These are phyloP conservation scores for Malus sylvestris DNA, from an alignment of 306 rosid species.

Conservation along the genomic window DNA sequence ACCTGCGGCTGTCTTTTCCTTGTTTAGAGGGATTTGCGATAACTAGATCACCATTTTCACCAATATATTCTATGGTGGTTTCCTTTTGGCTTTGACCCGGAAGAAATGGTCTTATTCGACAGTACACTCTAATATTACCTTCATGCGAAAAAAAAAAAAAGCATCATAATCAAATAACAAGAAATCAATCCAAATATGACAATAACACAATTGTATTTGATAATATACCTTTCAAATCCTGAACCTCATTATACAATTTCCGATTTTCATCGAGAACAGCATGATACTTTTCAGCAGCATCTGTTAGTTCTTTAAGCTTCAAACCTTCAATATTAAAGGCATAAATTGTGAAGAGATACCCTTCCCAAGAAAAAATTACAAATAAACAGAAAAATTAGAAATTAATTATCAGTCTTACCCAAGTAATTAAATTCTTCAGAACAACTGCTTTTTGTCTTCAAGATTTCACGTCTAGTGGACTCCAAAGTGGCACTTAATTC, in stretches of 20 bases:
- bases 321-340: slow-evolving; percentile 30
- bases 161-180: slow-evolving; percentile 14
- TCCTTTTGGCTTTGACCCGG: slow-evolving; percentile 80
- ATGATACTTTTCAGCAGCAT: slow-evolving; percentile 88
- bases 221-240: slow-evolving; percentile 80
- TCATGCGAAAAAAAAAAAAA: slow-evolving; percentile 8
- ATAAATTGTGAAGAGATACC: slow-evolving; percentile 14
- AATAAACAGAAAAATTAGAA: background rate
- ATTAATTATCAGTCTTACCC: slow-evolving; percentile 43
- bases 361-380: background rate
- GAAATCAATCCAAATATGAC: background rate
- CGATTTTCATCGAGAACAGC: slow-evolving; percentile 78
- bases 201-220: background rate
- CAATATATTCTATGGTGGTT: slow-evolving; percentile 69
- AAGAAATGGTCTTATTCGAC: slow-evolving; percentile 95
- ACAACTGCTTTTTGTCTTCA: slow-evolving; percentile 57
- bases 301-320: slow-evolving; percentile 77
- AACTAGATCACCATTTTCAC: slow-evolving; percentile 85
- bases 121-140: slow-evolving; percentile 96
- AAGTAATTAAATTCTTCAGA: slow-evolving; percentile 62
- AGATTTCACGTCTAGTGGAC: slow-evolving; percentile 54
- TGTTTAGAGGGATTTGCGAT: slow-evolving; percentile 78
- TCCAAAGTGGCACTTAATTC: slow-evolving; percentile 56
- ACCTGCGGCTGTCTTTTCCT: slow-evolving; percentile 76
- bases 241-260: slow-evolving; percentile 88